Base-by-base conservation (phyloP, 1,284 basidiomycete genomes). In the Microbotryomycetes sp. region DNA sequence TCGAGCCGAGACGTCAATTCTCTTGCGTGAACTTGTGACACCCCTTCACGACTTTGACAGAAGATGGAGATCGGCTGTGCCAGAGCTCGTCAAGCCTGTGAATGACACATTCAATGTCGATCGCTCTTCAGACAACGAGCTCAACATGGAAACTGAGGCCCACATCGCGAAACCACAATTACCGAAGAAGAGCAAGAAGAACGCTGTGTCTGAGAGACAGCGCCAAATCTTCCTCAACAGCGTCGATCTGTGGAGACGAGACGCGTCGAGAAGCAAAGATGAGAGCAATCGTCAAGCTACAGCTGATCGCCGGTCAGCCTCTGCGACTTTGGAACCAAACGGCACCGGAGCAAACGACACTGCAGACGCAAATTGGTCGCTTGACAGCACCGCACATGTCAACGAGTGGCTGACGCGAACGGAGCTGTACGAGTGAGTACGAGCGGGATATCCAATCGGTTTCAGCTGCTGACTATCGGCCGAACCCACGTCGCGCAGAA, bases 11-110 rank as follows among this genome's bases (percentile, higher is more conserved):
- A n/a, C 62, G 47, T 51, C 54, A 22, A 2, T 53, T 14, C 57
- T 54, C 22, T n/a, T 63, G 4, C 57, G 67, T 15, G 12, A 23
- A 6, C 58, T 61, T 6, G 6, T 69, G 1, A n/a, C 60, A 15
- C 65, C 67, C 15, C 32, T 67, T 1, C 67, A 69, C 50, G 63
- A 64, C 49, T 69, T 69, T 36, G 65, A 69, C 52, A 55, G 45
- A 32, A 58, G 59, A 6, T 69, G 62, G 62, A 56, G 65, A n/a
- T 32, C 36, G 7, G 6, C 32, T 5, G 9, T 66, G 0, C 62
- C 64, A 1, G 25, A 32, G 3, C 16, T 36, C 3, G 19, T 66
- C 9, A 47, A 19, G 46, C 46, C 26, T 9, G n/a, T 22, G 16
- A 22, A 6, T 15, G 26, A 16, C 29, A 28, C n/a, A 26, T 29